Base-by-base conservation (phyloP, 2,329 filamentous ascomycete species). In the Aspergillus pseudoglaucus region DNA sequence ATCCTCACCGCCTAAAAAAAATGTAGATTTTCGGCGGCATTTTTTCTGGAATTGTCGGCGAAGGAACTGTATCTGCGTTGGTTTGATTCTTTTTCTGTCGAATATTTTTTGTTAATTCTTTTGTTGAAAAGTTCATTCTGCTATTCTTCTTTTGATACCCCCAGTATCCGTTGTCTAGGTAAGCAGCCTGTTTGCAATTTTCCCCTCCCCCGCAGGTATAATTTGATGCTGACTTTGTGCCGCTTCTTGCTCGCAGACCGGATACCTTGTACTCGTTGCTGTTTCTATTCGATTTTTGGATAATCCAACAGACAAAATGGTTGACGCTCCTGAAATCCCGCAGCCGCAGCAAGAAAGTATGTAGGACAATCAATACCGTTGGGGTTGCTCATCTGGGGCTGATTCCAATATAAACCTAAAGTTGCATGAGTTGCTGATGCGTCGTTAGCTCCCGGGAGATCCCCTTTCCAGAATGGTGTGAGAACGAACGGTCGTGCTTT, bases 401-500 rank as follows among this genome's bases (percentile, higher is more conserved):
- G 43, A 25, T 45, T 53, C 53, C 51, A 53, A 46, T 40, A 37
- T 35, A 32, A 43, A 45, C 44, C 25, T 45, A 30, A 47, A 17
- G 22, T 46, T 41, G 41, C 35, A 30, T 44, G 33, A 46, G 46
- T 51, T 44, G 52, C 54, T 59, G 50, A 58, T 53, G 43, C 43
- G 42, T 55, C 32, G 37, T 42, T 56, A 62, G 65, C 66, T 51
- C 65, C 65, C 18, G 37, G 37, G 18, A 62, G 62, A 46, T 55
- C 58, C 12, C 55, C 62, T 20, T 59, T 56, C 46, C 57, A 63
- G 30, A 67, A 62, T 59, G 61, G 60, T 18, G 60, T 66, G 25
- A 56, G 66, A 42, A 63, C 66, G 12, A 63, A 57, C 41, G 66
- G 66, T 30, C 65, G 66, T 49, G 66, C 66, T 39, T 68, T 69